Percentiles rank a stretch among this genome's conserved stretches.
Evolutionary conservation across 768 basidiomycete species (phyloP).

Genomic region (Lentinula boryana): DNA sequence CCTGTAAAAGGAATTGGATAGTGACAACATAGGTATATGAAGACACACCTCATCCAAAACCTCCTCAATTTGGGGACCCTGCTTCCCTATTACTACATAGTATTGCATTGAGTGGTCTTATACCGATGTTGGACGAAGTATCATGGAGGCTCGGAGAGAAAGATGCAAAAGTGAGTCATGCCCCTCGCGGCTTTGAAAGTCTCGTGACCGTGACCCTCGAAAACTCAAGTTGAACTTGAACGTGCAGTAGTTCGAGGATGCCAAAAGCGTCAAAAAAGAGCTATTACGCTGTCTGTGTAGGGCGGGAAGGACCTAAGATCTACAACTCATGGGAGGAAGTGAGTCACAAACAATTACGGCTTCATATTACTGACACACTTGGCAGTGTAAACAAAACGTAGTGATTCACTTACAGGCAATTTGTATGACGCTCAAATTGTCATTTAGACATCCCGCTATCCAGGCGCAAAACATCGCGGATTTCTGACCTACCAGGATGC

Average conservation of each 20-base stretch:
- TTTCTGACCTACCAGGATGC: slow-evolving; percentile 41
- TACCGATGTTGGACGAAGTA: neutral
- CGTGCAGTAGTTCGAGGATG: neutral
- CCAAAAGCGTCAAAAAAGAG: slow-evolving; percentile 23
- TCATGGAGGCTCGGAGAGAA: neutral
- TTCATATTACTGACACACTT: neutral
- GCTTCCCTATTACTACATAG: neutral
- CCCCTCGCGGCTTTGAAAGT: no score
- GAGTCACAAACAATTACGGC: slow-evolving; percentile 10
- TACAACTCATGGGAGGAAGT: slow-evolving; percentile 61
- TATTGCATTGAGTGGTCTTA: neutral
- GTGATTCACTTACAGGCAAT: neutral
- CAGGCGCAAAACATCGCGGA: slow-evolving; percentile 46
- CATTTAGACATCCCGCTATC: slow-evolving; percentile 44
- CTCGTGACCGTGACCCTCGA: neutral
- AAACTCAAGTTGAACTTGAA: no score
- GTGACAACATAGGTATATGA: neutral
- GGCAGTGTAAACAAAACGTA: slow-evolving; percentile 45
- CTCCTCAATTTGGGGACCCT: slow-evolving; percentile 1
- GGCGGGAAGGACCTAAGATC: slow-evolving; percentile 51
- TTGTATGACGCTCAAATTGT: neutral
- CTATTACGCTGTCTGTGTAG: slow-evolving; percentile 57
- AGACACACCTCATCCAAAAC: neutral
- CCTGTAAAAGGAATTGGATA: neutral
- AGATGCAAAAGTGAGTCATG: no score